phyloP scores from a whole-genome alignment of 2,329 filamentous ascomycete species.

The Mollisiaceae sp. region DNA sequence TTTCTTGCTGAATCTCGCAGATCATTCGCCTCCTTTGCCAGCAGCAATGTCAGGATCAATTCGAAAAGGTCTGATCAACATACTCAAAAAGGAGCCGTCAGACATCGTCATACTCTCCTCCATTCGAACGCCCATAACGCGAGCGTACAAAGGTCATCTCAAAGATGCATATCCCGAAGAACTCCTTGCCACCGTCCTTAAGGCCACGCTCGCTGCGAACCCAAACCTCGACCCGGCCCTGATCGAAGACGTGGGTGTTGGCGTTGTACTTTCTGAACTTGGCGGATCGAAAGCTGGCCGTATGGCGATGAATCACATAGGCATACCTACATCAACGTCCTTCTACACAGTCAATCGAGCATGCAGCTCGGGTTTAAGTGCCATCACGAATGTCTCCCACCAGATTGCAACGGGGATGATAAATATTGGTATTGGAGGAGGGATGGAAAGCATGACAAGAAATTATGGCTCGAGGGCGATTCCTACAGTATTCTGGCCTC shows the following conservation, averaged over 20 bases:
- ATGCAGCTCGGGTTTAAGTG: slow-evolving; percentile 78
- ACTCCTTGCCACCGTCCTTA: slow-evolving; percentile 71
- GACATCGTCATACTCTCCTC: slow-evolving; percentile 90
- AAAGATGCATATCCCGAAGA: slow-evolving; percentile 92
- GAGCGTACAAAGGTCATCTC: slow-evolving; percentile 81
- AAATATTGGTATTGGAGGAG: slow-evolving; percentile 77
- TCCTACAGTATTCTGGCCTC: slow-evolving; percentile 79
- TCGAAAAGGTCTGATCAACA: slow-evolving; percentile 71
- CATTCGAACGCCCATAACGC: slow-evolving; percentile 86
- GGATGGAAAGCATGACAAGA: slow-evolving; percentile 95
- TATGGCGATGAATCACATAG: slow-evolving; percentile 87
- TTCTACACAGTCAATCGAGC: slow-evolving; percentile 91
- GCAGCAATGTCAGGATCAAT: slow-evolving; percentile 44
- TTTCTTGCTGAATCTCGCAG: not conserved
- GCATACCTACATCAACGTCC: slow-evolving; percentile 72
- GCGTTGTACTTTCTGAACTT: slow-evolving; percentile 88
- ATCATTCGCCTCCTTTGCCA: not conserved
- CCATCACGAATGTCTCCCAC: slow-evolving; percentile 75
- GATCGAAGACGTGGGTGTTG: slow-evolving; percentile 83
- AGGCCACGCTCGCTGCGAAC: slow-evolving; percentile 72
- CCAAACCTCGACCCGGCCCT: slow-evolving; percentile 72
- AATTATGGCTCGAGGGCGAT: slow-evolving; percentile 90
- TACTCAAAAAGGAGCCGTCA: slow-evolving; percentile 78
- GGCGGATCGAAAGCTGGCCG: slow-evolving; percentile 89
- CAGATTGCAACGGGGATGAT: slow-evolving; percentile 78